These are phyloP conservation scores for Coelastrella sp. DNA, from an alignment of 139 green algal genomes.

Conservation along the genomic window DNA sequence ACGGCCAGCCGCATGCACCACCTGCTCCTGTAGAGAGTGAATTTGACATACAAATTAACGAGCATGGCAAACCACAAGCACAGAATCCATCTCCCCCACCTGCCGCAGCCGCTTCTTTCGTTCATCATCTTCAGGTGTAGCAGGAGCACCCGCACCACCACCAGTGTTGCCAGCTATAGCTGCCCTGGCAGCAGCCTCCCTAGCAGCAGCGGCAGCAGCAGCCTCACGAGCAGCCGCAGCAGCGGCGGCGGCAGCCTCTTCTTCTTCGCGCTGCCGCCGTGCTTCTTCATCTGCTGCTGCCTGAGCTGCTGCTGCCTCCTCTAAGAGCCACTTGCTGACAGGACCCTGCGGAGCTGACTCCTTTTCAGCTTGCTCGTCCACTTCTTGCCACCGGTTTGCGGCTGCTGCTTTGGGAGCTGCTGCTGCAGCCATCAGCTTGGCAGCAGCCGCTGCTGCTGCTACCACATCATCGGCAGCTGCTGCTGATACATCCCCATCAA, in stretches of 20 bases:
- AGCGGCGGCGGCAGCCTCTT: background rate
- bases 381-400: slow-evolving; percentile 68
- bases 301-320: slow-evolving; percentile 54
- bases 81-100: slow-evolving; percentile 1
- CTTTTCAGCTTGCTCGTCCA: slow-evolving; percentile 75
- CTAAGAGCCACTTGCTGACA: slow-evolving; percentile 71
- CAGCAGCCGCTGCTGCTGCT: background rate
- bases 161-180: background rate
- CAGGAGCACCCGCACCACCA: background rate
- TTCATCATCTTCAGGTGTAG: slow-evolving; percentile 44
- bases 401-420: slow-evolving; percentile 14
- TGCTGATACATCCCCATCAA: background rate
- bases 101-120: slow-evolving; percentile 40
- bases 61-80: background rate
- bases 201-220: slow-evolving; percentile 1
- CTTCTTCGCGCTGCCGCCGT: background rate
- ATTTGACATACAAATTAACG: no score
- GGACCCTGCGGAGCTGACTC: slow-evolving; percentile 54
- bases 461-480: slow-evolving; percentile 3
- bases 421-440: background rate
- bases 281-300: background rate
- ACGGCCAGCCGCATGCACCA: no score
- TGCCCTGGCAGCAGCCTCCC: background rate
- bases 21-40: no score
- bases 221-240: background rate